Base-by-base conservation (phyloP, 2,329 filamentous ascomycete species). In the Teratosphaeria gauchensis region DNA sequence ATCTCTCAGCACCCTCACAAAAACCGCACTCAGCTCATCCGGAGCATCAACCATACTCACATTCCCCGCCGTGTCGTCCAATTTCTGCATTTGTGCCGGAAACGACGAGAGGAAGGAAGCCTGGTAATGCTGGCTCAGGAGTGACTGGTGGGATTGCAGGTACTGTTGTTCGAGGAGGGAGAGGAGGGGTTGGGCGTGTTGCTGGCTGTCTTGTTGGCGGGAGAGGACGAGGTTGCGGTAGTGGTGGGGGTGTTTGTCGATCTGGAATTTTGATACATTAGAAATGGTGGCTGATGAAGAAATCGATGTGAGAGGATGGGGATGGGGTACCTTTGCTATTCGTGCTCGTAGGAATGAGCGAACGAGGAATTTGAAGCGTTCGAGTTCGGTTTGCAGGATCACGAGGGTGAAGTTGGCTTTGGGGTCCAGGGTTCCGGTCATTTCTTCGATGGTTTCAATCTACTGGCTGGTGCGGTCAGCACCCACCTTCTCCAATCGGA, bases 381-480 rank as follows among this genome's bases (percentile, higher is more conserved):
- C 92, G 57, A 99, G 83, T 76, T 99, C 94, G 6, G 95, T 97
- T 78, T 99, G 94, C 57, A 96, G 86, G 62, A 99, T 88, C 54
- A 96, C 96, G 69, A 97, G 85, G 61, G 85, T 85, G 73, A 99
- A 96, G 72, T 96, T 97, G 63, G 89, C 87, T 73, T 89, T 91
- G 53, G 92, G 88, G 69, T 95, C 91, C 84, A 92, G 88, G 69
- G 89, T 86, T 62, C 88, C 88, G 12, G 88, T 92, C 80, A 92
- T 72, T 62, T 78, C 73, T 67, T 81, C 79, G 30, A 81, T 76
- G 12, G 60, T 62, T 21, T 66, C 64, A 53, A 71, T 69, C 62
- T 71, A 60, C 53, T 30, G 51, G 19, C 56, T 31, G 33, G 61
- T 12, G 58, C 46, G 48, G 59, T 65, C 53, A 62, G 61, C n/a